Conservation (phyloP, 176 grass and related monocot genomes). For the Leersia perrieri region DNA sequence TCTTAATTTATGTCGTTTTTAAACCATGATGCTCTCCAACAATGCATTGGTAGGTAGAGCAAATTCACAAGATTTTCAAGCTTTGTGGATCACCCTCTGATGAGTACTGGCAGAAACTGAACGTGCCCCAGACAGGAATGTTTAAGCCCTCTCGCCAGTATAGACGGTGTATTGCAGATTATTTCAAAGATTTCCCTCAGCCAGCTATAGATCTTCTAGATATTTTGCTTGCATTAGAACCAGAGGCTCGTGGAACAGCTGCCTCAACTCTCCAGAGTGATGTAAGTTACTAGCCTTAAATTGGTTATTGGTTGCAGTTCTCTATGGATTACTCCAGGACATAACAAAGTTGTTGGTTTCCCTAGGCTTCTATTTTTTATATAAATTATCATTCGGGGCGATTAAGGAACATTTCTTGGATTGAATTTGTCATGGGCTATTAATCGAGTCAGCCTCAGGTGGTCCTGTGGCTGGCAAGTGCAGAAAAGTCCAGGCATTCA, state of each 20-base stretch:
- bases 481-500: too few relatives aligned
- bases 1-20: neutral
- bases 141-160: slow-evolving; percentile 77
- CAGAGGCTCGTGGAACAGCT: slow-evolving; percentile 72
- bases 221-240: slow-evolving; percentile 73
- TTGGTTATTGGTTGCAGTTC: neutral
- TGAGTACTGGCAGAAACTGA: slow-evolving; percentile 74
- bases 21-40: neutral
- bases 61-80: slow-evolving; percentile 98
- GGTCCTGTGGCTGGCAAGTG: too few relatives aligned
- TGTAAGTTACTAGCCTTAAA: slow-evolving; percentile 39
- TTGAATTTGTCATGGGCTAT: neutral
- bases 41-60: slow-evolving; percentile 69
- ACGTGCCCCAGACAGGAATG: slow-evolving; percentile 74
- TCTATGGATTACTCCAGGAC: neutral
- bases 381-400: neutral
- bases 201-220: slow-evolving; percentile 64
- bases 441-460: too few relatives aligned
- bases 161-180: slow-evolving; percentile 54
- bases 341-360: neutral
- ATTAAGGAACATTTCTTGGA: neutral
- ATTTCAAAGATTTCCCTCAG: slow-evolving; percentile 67
- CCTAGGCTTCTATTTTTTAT: neutral
- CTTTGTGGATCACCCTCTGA: slow-evolving; percentile 78
- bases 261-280: slow-evolving; percentile 55